Base-by-base conservation (phyloP, 805 yeast genomes). In the Isabelozyma gotoi region DNA sequence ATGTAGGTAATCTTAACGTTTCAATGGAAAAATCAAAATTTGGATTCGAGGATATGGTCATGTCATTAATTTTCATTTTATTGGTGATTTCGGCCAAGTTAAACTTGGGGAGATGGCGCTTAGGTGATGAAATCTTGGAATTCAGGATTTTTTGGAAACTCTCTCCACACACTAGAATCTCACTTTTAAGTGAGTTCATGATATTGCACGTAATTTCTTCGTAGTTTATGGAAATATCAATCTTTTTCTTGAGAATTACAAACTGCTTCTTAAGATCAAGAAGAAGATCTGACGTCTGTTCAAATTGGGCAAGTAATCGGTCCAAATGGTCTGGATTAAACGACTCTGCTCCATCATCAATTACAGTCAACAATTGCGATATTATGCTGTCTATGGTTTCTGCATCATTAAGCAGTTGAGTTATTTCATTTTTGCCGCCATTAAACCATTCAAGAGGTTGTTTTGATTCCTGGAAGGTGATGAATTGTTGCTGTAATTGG, bases 1-100 rank as follows among this genome's bases (percentile, higher is more conserved):
- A 65, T 2, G 69, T 64, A 3, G 71, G 72, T n/a, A 65, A 44
- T 12, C 50, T 49, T 15, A 62, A 40, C 0, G 59, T 45, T 37
- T 50, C 55, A 33, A 55, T 46, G 7, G 59, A 47, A 21, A 47
- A 41, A 27, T 42, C 39, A 32, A 34, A 38, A 24, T 44, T 24
- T 20, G 39, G 19, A 20, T 11, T 24, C 10, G 39, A 12, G n/a
- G 39, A n/a, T 24, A 48, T 21, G 2, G 52, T 36, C 14, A 50
- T 44, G 41, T 56, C 59, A 38, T 52, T 47, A 18, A 59, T 47
- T 34, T 53, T 53, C 60, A 63, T 59, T 39, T 53, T 53, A 8
- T 59, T 36, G 15, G 53, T 45, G n/a, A 62, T 47, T 14, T 48
- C 50, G 20, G 45, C 50, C 36, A 62, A 45, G 24, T 53, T 47